Base-by-base conservation (phyloP, 2,329 filamentous ascomycete species). In the Botryotinia globosa region DNA sequence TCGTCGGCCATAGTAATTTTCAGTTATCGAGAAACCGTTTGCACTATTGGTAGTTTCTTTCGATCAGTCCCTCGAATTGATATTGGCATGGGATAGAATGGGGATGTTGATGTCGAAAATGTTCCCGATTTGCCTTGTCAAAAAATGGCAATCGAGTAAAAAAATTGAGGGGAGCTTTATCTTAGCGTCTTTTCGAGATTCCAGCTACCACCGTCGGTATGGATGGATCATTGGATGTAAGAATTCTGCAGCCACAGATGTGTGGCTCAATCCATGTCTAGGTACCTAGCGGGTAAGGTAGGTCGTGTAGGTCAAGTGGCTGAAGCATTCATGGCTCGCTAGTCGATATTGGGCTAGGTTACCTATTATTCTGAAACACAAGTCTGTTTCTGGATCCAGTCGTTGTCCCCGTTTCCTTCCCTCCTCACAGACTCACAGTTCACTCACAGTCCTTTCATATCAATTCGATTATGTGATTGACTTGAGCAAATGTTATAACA, bases 121-220 rank as follows among this genome's bases (percentile, higher is more conserved):
- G n/a, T 61, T 69, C n/a, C 44, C 29, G 18, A 66, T 66, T 32
- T 12, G 44, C 37, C 64, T 39, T 54, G 64, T 29, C 56, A 20
- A 48, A 62, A 22, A 32, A 70, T 34, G 32, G n/a, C 48, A 39
- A 18, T 25, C 18, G 48, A 54, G 14, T 45, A 32, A 66, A 71
- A 70, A 71, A 71, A 56, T 66, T 44, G 69, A 71, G 69, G 69
- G 69, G 69, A 71, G 54, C 59, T 73, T 77, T 79, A 79, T 79
- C 77, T 79, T 78, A 79, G 76, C 75, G 76, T 44, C 22, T 14
- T 63, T 44, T 67, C n/a, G 18, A 22, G 39, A 62, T 62, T 20
- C 32, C 4, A 32, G 2, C 9, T 34, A 59, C 18, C 9, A 25
- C 7, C 1, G 44, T 45, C 20, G 44, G 20, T 45, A 48, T 45